phyloP scores from a whole-genome alignment of 2,329 filamentous ascomycete species.

The Colletotrichum sp. region DNA sequence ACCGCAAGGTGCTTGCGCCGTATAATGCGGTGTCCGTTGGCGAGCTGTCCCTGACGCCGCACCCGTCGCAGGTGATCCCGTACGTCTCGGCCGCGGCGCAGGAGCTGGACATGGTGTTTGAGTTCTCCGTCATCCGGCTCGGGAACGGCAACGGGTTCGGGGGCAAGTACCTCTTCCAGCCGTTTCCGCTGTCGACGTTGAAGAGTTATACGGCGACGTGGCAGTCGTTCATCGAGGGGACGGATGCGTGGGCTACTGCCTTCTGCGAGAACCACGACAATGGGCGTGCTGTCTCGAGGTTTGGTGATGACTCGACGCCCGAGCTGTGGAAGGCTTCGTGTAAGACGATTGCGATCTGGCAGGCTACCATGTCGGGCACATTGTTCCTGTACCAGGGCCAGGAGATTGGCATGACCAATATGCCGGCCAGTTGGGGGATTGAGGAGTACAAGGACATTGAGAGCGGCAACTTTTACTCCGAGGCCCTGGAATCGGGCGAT shows the following conservation, averaged over 20 bases:
- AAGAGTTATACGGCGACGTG: conserved; percentile 49
- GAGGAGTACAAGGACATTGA: conserved; percentile 61
- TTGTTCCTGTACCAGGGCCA: conserved; percentile 66
- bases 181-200: conserved; percentile 47
- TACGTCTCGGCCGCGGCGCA: conserved; percentile 58
- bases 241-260: conserved; percentile 61
- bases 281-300: conserved; percentile 61
- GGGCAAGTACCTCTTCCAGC: conserved; percentile 54
- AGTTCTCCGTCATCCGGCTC: conserved; percentile 61
- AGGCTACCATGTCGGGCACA: conserved; percentile 55
- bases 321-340: conserved; percentile 48
- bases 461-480: conserved; percentile 54
- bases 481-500: conserved; percentile 40
- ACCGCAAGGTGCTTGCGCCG: conserved; percentile 51
- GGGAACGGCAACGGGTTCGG: conserved; percentile 52
- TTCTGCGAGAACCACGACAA: conserved; percentile 72
- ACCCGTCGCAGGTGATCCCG: conserved; percentile 54
- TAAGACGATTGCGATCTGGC: conserved; percentile 58
- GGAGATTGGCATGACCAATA: conserved; percentile 66
- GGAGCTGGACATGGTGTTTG: conserved; percentile 67
- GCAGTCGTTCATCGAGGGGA: conserved; percentile 54
- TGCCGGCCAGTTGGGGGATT: conserved; percentile 53
- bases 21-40: conserved; percentile 68
- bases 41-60: conserved; percentile 62
- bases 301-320: conserved; percentile 49